Base-by-base conservation (phyloP, 2,329 filamentous ascomycete species). In the Claviceps maximensis region DNA sequence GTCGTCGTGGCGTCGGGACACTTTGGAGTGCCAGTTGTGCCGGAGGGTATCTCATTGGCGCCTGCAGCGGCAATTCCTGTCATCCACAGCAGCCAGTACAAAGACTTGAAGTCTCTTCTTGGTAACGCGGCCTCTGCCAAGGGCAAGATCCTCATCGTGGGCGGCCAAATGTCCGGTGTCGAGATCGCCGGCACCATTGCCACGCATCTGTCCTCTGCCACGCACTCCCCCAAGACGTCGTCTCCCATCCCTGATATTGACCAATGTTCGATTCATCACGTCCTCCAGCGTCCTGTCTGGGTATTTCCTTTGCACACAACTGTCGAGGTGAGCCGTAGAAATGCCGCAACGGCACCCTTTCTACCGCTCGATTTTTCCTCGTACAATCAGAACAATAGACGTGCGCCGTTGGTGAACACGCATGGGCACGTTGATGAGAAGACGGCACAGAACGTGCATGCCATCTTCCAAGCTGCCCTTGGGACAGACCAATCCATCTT, bases 141-240 rank as follows among this genome's bases (percentile, higher is more conserved):
- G 1, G 77, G 79, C 19, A 87, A 83, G 61, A 80, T 93, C 17
- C 72, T 89, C 1, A 73, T 94, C 0, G 79, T 89, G 1, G 88
- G 88, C 0, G 87, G 87, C 0, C 86, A 89, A 60, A 89, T 93
- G 77, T 91, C 87, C 2, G 87, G 87, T 0, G 79, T 86, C 5
- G 88, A 94, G 69, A 84, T 84, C 49, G 84, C 87, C 0, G 83
- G 80, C 10, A 82, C 83, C 2, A 78, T 90, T 49, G 86, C 86
- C 12, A 74, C 80, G 4, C 81, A 89, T 56, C 66, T 91, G 1
- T 90, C 87, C 0, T 81, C 81, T 6, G 76, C 77, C 2, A 66
- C 68, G 13, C 71, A 84, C 62, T 76, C 78, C 0, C 77, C 82
- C 0, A 68, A 66, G 0, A 55, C 67, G 1, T 71, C 65, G 1